phyloP scores from a whole-genome alignment of 1,139 yeast genomes.

The Saccharomyces uvarum region DNA sequence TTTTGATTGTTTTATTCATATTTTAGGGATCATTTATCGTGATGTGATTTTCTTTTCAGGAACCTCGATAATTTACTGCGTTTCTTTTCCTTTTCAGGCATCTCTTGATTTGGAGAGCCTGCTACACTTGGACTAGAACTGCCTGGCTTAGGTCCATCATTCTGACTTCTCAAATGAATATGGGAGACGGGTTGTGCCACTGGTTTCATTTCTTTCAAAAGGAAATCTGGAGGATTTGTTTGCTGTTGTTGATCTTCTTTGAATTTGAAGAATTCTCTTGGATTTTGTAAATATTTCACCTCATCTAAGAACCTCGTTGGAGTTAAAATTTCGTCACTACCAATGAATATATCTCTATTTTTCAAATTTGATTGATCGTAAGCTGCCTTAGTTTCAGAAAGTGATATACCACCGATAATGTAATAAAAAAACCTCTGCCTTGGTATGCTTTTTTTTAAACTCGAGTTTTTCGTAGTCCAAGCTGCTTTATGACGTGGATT shows the following conservation, averaged over 20 bases:
- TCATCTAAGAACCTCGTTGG: constrained; percentile 50
- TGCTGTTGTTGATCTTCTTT: constrained; percentile 25
- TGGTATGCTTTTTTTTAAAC: constrained; percentile 32
- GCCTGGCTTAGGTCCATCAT: constrained; percentile 12
- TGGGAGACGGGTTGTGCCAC: constrained; percentile 24
- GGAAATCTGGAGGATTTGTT: constrained; percentile 31
- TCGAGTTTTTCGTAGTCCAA: constrained; percentile 56
- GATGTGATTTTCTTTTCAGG: constrained; percentile 2
- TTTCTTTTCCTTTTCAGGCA: constrained; percentile 24
- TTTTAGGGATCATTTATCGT: neutral
- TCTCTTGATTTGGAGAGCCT: constrained; percentile 7
- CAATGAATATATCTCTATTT: constrained; percentile 72
- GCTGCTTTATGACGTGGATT: constrained; percentile 73
- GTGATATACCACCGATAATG: constrained; percentile 85
- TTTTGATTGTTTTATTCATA: neutral
- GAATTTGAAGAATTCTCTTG: constrained; percentile 29
- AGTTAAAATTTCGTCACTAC: constrained; percentile 69
- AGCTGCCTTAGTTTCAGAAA: constrained; percentile 70
- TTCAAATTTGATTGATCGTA: constrained; percentile 59
- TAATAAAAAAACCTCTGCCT: constrained; percentile 71
- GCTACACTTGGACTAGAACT: constrained; percentile 7
- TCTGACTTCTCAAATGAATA: constrained; percentile 19
- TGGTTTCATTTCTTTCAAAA: constrained; percentile 22
- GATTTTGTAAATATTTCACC: constrained; percentile 32
- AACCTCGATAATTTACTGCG: constrained; percentile 24